phyloP scores from a whole-genome alignment of 169 alveolate genomes.

The Plasmodium relictum region DNA sequence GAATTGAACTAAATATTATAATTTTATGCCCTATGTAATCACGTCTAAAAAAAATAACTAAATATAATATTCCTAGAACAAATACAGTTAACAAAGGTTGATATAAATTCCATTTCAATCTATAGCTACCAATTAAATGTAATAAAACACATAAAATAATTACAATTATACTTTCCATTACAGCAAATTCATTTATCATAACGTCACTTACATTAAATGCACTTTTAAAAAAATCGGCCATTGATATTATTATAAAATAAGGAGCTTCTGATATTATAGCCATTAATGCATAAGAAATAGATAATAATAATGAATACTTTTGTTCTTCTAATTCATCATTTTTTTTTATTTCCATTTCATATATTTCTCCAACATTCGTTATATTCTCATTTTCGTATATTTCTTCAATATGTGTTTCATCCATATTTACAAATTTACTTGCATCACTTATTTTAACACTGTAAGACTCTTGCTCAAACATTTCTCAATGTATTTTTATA shows the following conservation, averaged over 20 bases:
- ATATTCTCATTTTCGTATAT: background rate
- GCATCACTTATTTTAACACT: no score
- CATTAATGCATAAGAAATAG: conserved; percentile 26
- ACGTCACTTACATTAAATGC: conserved; percentile 31
- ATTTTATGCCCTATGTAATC: conserved; percentile 49
- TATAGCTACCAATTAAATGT: conserved; percentile 51
- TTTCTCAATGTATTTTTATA: no score
- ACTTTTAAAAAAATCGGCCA: conserved; percentile 32
- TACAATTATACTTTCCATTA: conserved; percentile 47
- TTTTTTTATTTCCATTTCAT: conserved; percentile 14
- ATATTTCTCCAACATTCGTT: conserved; percentile 13
- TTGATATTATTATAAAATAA: conserved; percentile 39
- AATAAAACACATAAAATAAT: conserved; percentile 17
- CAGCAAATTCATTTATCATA: conserved; percentile 35
- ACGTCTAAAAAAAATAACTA: conserved; percentile 2
- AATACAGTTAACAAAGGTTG: conserved; percentile 11
- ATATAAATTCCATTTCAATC: conserved; percentile 33
- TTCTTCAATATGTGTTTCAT: background rate
- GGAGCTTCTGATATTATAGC: conserved; percentile 53
- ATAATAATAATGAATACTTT: conserved; percentile 4
- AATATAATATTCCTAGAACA: conserved; percentile 9
- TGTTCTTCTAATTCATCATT: conserved; percentile 33
- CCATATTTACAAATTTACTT: background rate
- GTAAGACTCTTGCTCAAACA: no score
- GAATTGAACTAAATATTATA: conserved; percentile 23